Conservation (phyloP, 1,139 yeast genomes). For the Suhomyces chickasaworum region DNA sequence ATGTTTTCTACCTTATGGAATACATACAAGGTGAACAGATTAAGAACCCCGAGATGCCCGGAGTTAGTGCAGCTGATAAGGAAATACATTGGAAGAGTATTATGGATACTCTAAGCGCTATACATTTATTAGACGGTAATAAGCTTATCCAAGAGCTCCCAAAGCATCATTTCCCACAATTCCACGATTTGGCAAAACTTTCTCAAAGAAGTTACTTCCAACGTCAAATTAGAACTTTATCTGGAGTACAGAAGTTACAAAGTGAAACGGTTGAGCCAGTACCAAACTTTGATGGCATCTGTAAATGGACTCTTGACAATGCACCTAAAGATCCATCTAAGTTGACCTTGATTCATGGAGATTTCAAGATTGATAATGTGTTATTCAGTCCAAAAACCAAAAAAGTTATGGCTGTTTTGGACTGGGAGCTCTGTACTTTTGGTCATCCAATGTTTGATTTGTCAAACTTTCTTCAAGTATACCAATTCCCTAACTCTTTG, state of each 20-base stretch:
- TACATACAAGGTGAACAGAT: conserved; percentile 61
- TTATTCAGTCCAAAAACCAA: conserved; percentile 55
- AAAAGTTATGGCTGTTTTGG: conserved; percentile 58
- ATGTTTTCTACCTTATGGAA: conserved; percentile 62
- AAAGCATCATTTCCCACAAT: conserved; percentile 48
- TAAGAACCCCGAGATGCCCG: conserved; percentile 56
- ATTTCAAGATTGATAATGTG: conserved; percentile 66
- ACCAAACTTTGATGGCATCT: conserved; percentile 49
- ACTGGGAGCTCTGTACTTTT: conserved; percentile 70
- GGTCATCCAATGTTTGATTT: conserved; percentile 70
- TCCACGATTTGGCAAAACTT: conserved; percentile 31
- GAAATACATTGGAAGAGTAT: conserved; percentile 52
- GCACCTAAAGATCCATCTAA: conserved; percentile 53
- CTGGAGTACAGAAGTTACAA: conserved; percentile 52
- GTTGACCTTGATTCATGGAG: conserved; percentile 62
- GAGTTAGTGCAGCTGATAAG: conserved; percentile 28
- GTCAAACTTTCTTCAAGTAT: conserved; percentile 62
- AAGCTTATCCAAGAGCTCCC: conserved; percentile 50
- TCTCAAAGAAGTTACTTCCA: conserved; percentile 47
- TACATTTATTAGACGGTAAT: conserved; percentile 55
- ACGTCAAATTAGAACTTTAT: conserved; percentile 56
- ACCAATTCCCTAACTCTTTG: conserved; percentile 45
- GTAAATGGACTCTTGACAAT: conserved; percentile 42
- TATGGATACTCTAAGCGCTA: conserved; percentile 50
- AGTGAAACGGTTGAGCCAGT: conserved; percentile 52